phyloP scores from a whole-genome alignment of 1,139 yeast species.

The Hyphopichia burtonii region DNA sequence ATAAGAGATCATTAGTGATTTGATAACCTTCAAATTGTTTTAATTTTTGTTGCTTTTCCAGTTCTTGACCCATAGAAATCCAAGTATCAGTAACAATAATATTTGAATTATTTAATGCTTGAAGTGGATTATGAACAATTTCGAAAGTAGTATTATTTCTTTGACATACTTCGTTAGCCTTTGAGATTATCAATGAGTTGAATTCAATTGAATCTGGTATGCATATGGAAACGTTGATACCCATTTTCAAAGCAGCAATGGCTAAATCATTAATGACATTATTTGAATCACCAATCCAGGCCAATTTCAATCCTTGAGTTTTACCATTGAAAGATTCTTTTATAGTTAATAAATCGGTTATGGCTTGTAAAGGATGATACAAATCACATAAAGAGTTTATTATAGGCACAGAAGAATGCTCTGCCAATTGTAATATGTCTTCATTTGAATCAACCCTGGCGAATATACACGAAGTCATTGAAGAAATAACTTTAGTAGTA shows the following conservation, averaged over 20 bases:
- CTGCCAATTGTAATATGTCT: constrained; percentile 74
- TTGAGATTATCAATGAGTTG: constrained; percentile 10
- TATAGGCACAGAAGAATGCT: constrained; percentile 82
- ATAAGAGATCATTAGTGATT: constrained; percentile 65
- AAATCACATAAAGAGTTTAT: constrained; percentile 91
- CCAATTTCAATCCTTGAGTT: constrained; percentile 65
- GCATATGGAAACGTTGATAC: constrained; percentile 80
- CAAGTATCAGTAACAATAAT: constrained; percentile 95
- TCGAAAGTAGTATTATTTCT: constrained; percentile 57
- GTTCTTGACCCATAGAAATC: constrained; percentile 97
- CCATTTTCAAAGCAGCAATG: constrained; percentile 83
- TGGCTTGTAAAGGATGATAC: constrained; percentile 94
- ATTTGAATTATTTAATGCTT: constrained; percentile 72
- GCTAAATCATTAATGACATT: constrained; percentile 93
- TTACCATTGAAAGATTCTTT: constrained; percentile 64
- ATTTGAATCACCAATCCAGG: constrained; percentile 97
- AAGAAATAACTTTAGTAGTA: constrained; percentile 82
- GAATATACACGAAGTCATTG: constrained; percentile 92
- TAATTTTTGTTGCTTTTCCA: constrained; percentile 67
- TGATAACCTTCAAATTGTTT: constrained; percentile 85
- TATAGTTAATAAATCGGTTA: constrained; percentile 84
- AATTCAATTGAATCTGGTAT: constrained; percentile 51
- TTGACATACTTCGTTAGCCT: constrained; percentile 53
- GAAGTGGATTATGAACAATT: constrained; percentile 68
- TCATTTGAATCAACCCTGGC: constrained; percentile 90